These are phyloP conservation scores for Citrus hindsii DNA, from an alignment of 345 rosid genomes.

Conservation along the genomic window DNA sequence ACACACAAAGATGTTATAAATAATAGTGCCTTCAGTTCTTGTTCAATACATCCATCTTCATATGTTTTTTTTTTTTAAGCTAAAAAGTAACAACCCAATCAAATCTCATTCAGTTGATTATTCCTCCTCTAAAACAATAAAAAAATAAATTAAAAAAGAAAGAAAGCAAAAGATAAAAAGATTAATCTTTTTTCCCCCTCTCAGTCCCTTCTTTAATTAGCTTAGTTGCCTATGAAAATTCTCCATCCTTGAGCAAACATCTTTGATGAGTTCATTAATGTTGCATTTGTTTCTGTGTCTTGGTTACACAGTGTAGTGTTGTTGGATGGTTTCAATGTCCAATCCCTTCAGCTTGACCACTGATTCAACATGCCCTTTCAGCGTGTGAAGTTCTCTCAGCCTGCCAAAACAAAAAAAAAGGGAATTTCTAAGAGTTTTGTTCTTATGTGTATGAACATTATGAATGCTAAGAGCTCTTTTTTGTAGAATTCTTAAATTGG, in stretches of 20 bases:
- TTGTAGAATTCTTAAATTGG: neutral
- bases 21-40: too few relatives aligned
- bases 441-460: neutral
- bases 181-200: neutral
- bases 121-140: neutral
- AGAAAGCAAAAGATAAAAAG: too few relatives aligned
- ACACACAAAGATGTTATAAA: neutral
- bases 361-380: constrained; percentile 71
- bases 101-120: neutral
- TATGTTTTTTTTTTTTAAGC: too few relatives aligned
- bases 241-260: neutral
- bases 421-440: too few relatives aligned
- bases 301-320: constrained; percentile 59
- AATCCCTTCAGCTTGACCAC: constrained; percentile 70
- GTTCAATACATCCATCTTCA: too few relatives aligned
- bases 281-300: too few relatives aligned
- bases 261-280: neutral
- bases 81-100: neutral
- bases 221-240: neutral
- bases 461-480: neutral
- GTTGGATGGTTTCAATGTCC: constrained; percentile 70
- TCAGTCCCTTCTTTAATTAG: neutral
- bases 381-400: constrained; percentile 68
- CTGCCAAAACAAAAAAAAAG: constrained; percentile 24
- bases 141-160: too few relatives aligned